A percentile compares a stretch with the other conserved stretches of the same genome.
Evolutionary conservation across 352 stramenopile genomes (phyloP).

Genomic region (Globisporangium middletonii): DNA sequence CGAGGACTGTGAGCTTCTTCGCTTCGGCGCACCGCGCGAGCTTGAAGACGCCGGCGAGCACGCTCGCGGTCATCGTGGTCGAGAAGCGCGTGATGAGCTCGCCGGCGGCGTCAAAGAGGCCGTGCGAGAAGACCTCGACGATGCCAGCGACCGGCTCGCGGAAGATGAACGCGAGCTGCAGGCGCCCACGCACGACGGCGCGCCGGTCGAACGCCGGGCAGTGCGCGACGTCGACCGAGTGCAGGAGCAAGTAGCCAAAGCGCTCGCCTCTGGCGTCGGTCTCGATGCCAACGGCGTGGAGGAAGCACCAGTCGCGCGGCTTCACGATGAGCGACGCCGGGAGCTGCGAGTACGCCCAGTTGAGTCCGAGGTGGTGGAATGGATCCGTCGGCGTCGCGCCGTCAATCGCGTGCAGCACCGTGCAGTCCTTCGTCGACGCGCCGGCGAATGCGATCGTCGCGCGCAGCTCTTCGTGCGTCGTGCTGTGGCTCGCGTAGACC

Average conservation of each 20-base stretch:
- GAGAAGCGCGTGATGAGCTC: slow-evolving; percentile 25
- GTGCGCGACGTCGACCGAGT: slow-evolving; percentile 35
- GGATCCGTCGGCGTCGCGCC: slow-evolving; percentile 27
- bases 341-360: slow-evolving; percentile 41
- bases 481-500: slow-evolving; percentile 39
- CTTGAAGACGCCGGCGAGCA: slow-evolving; percentile 20
- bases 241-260: slow-evolving; percentile 39
- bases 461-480: slow-evolving; percentile 30
- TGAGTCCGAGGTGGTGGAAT: slow-evolving; percentile 45
- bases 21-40: slow-evolving; percentile 37
- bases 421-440: slow-evolving; percentile 26
- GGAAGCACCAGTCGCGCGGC: slow-evolving; percentile 22
- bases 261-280: slow-evolving; percentile 19
- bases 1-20: slow-evolving; percentile 49
- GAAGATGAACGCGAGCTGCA: slow-evolving; percentile 30
- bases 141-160: slow-evolving; percentile 27
- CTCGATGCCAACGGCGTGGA: slow-evolving; percentile 45
- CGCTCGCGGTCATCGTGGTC: slow-evolving; percentile 26
- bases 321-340: slow-evolving; percentile 16
- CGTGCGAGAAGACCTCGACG: slow-evolving; percentile 39
- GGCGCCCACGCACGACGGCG: slow-evolving; percentile 23
- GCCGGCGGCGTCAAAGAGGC: slow-evolving; percentile 33
- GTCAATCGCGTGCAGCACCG: slow-evolving; percentile 34
- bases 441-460: slow-evolving; percentile 29
- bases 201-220: slow-evolving; percentile 28